Conservation (phyloP, 345 rosid species). For the Gossypium mustelinum region DNA sequence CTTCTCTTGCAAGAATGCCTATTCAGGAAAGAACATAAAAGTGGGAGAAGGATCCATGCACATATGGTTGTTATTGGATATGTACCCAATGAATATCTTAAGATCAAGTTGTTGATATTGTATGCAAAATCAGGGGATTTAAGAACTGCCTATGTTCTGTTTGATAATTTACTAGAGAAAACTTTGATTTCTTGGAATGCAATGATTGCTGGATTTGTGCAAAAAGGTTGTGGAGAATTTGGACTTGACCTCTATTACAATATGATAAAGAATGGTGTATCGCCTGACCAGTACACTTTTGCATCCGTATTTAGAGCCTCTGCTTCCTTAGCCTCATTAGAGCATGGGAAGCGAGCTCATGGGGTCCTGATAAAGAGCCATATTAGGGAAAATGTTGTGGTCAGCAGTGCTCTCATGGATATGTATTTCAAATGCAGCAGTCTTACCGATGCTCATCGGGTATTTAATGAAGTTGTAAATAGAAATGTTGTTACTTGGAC, state of each 20-base stretch:
- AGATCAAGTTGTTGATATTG: constrained; percentile 55
- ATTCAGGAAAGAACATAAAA: constrained; percentile 35
- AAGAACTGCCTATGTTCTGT: constrained; percentile 42
- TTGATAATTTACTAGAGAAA: constrained; percentile 52
- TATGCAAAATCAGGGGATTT: constrained; percentile 44
- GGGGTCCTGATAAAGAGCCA: constrained; percentile 48
- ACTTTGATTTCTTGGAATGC: constrained; percentile 64
- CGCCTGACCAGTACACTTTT: constrained; percentile 57
- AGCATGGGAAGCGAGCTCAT: constrained; percentile 63
- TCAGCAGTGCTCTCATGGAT: constrained; percentile 59
- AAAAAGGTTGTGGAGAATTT: constrained; percentile 48
- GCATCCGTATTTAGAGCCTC: constrained; percentile 58
- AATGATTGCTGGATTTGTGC: constrained; percentile 58
- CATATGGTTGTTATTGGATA: constrained; percentile 62
- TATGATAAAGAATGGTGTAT: constrained; percentile 36
- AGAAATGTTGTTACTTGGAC: constrained; percentile 64
- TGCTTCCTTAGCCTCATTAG: constrained; percentile 53
- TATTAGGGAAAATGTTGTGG: constrained; percentile 50
- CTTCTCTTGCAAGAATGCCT: constrained; percentile 69
- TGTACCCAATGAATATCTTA: constrained; percentile 41
- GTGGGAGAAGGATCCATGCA: constrained; percentile 59
- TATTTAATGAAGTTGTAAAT: constrained; percentile 41
- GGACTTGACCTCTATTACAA: constrained; percentile 54
- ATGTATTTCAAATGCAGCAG: constrained; percentile 74
- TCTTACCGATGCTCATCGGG: constrained; percentile 35